phyloP scores from a whole-genome alignment of 2,329 filamentous ascomycete species.

The Pseudopithomyces chartarum region DNA sequence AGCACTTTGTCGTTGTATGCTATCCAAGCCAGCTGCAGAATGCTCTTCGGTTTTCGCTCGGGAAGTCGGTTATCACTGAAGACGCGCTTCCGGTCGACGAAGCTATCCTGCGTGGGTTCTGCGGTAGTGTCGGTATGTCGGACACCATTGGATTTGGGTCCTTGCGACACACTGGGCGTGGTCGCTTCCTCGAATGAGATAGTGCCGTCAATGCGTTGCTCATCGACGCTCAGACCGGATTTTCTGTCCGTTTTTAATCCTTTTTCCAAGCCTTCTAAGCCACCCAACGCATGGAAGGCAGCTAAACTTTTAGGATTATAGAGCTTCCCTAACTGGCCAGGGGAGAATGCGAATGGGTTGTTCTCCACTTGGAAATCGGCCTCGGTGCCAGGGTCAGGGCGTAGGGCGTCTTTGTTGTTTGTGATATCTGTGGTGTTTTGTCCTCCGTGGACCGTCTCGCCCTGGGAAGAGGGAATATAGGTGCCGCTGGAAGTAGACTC shows the following conservation, averaged over 20 bases:
- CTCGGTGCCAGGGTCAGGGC: constrained; percentile 76
- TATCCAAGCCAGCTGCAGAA: constrained; percentile 76
- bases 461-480: constrained; percentile 55
- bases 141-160: constrained; percentile 22
- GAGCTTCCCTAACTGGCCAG: constrained; percentile 80
- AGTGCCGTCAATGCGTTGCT: constrained; percentile 65
- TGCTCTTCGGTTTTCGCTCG: constrained; percentile 70
- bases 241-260: constrained; percentile 70
- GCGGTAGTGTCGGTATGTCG: constrained; percentile 25
- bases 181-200: constrained; percentile 71
- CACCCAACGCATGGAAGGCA: constrained; percentile 77
- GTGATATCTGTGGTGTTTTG: constrained; percentile 59
- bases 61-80: constrained; percentile 74
- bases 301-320: constrained; percentile 78
- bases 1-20: constrained; percentile 83
- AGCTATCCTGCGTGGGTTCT: constrained; percentile 32
- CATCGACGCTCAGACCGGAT: constrained; percentile 72
- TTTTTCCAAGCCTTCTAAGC: constrained; percentile 72
- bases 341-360: constrained; percentile 84
- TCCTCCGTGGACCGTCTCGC: constrained; percentile 48
- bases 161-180: constrained; percentile 26
- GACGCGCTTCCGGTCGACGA: constrained; percentile 71
- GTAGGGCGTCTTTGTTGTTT: constrained; percentile 71
- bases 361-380: constrained; percentile 71
- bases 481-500: constrained; percentile 63